Base-by-base conservation (phyloP, 2,329 filamentous ascomycete species). In the Penicillium sp. region DNA sequence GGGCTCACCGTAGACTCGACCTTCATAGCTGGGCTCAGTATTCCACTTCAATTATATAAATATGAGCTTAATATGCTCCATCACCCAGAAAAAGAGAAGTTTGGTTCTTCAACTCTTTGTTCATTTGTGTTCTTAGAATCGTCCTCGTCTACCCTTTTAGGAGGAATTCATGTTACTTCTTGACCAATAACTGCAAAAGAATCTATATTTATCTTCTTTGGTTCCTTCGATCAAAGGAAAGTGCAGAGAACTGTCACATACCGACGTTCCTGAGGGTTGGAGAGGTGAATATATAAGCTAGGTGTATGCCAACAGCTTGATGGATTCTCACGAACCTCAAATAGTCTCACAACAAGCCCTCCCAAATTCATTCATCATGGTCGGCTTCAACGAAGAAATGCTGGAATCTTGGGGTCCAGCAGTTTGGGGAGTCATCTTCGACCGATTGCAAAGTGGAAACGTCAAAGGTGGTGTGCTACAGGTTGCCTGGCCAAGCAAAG, bases 341-440 rank as follows among this genome's bases (percentile, higher is more conserved):
- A 29, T 6, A 35, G 2, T 13, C 8, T 23, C 21, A 15, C 17
- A 5, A 25, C 1, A 25, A 7, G 2, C 44, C 21, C 3, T 36
- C 7, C 5, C 6, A 15, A 19, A 6, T 25, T 10, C 1, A 9
- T 36, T 7, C 12, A 44, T 15, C 1, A 53, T 53, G 50, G 19
- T 27, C 12, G 21, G 41, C 2, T 45, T 41, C 6, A 21, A 45
- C 6, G 50, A 35, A 36, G 17, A 35, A 12, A 7, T 27, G 10
- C 12, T 53, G 17, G 31, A 47, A 6, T 25, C 50, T 19, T 53
- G 50, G 50, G 21, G 39, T 27, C 50, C 50, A 27, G 39, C 53
- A 13, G 45, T 55, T 6, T 55, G 53, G 53, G 53, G 19, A 15
- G 38, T 55, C 15, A 43, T 55, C 6, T 51, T 55, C 13, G 53